Percentiles rank a stretch among this genome's conserved stretches.
These are phyloP conservation scores for Boletus speciosus DNA, from an alignment of 768 basidiomycete species.

Conservation along the genomic window DNA sequence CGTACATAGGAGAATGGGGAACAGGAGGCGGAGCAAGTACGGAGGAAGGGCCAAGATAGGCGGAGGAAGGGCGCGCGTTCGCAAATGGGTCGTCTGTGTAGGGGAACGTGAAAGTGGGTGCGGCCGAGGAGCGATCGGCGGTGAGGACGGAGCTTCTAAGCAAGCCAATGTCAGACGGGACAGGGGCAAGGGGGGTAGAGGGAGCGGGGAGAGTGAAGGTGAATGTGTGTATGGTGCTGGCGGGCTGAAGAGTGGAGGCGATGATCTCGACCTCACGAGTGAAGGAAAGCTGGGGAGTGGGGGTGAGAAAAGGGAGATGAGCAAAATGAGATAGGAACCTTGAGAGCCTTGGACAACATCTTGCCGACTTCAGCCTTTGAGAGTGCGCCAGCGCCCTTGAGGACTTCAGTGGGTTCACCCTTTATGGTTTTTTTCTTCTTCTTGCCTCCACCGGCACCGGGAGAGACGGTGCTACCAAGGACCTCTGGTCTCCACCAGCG, in stretches of 20 bases:
- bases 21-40: conserved; percentile 42
- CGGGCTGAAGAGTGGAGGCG: conserved; percentile 90
- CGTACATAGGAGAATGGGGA: conserved; percentile 28
- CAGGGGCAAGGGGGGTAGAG: conserved; percentile 71
- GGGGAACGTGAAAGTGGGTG: conserved; percentile 65
- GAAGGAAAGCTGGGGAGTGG: conserved; percentile 67
- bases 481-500: conserved; percentile 93
- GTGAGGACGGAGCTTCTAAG: conserved; percentile 75
- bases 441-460: conserved; percentile 77
- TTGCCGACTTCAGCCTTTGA: conserved; percentile 84
- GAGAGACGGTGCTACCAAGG: conserved; percentile 81
- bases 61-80: conserved; percentile 67
- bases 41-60: conserved; percentile 77
- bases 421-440: conserved; percentile 65
- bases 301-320: not conserved
- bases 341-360: conserved; percentile 88
- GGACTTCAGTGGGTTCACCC: conserved; percentile 48
- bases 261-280: conserved; percentile 92
- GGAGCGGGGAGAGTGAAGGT: conserved; percentile 82
- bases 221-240: conserved; percentile 89
- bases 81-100: conserved; percentile 73
- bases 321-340: conserved; percentile 45
- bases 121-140: conserved; percentile 60
- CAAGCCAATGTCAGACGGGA: conserved; percentile 55
- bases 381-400: conserved; percentile 77